Conservation (phyloP, 2,329 filamentous ascomycete genomes). For the Pseudocercospora vitis region DNA sequence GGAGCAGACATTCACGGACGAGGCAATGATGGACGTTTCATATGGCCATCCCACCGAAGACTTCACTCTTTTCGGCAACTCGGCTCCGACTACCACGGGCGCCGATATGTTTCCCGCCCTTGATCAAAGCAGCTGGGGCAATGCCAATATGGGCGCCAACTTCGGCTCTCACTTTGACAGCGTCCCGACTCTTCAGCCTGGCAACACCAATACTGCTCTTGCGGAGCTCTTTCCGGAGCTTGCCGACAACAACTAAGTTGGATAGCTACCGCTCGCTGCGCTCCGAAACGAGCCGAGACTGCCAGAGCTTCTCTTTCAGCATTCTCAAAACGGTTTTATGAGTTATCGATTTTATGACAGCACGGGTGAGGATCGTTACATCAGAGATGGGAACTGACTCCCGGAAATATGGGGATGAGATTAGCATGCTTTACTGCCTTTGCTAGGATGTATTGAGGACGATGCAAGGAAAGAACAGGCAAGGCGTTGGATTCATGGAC, state of each 20-base stretch:
- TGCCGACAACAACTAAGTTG: slow-evolving; percentile 3
- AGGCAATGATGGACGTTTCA: slow-evolving; percentile 64
- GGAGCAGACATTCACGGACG: slow-evolving; percentile 57
- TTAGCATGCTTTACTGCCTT: slow-evolving; percentile 2
- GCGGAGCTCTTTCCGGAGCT: slow-evolving; percentile 28
- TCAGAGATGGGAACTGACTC: slow-evolving; percentile 7
- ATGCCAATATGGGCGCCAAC: slow-evolving; percentile 33
- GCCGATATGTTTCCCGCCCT: slow-evolving; percentile 37
- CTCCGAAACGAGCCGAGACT: background rate
- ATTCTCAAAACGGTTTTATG: slow-evolving; percentile 6
- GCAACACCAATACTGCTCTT: slow-evolving; percentile 23
- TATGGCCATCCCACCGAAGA: slow-evolving; percentile 49
- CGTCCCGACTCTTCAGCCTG: slow-evolving; percentile 22
- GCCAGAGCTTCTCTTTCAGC: background rate
- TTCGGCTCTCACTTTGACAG: slow-evolving; percentile 22
- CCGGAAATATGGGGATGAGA: slow-evolving; percentile 3
- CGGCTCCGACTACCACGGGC: slow-evolving; percentile 17
- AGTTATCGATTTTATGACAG: slow-evolving; percentile 5
- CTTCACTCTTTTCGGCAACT: slow-evolving; percentile 59
- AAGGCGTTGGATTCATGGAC: slow-evolving; percentile 10
- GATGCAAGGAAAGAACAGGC: background rate
- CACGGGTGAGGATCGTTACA: background rate
- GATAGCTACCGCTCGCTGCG: background rate
- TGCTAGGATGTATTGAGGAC: background rate
- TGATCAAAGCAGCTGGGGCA: slow-evolving; percentile 38